These are phyloP conservation scores for Pseudocercospora fuligena DNA, from an alignment of 2,329 filamentous ascomycete genomes.

Conservation along the genomic window DNA sequence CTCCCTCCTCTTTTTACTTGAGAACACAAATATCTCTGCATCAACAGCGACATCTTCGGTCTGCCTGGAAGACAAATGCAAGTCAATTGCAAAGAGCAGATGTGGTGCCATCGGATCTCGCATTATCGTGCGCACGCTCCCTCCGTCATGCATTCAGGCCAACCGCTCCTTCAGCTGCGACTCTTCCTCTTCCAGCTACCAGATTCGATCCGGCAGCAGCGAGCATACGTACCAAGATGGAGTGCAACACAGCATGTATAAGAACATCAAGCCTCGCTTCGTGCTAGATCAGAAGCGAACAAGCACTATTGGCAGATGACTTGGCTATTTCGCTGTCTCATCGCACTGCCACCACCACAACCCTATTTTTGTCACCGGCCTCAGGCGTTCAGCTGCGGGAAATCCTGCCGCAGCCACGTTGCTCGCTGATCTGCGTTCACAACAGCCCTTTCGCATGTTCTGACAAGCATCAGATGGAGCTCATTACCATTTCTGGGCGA, in stretches of 20 bases:
- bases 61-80: background rate
- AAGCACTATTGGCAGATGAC: conserved; percentile 1
- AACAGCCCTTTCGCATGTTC: background rate
- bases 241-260: background rate
- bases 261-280: background rate
- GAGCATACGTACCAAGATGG: background rate
- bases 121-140: background rate
- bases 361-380: conserved; percentile 2
- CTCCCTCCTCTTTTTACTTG: background rate
- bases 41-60: background rate
- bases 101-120: background rate
- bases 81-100: background rate
- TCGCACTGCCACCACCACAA: background rate
- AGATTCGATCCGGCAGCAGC: background rate
- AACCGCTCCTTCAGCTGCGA: background rate
- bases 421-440: background rate
- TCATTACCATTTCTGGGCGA: background rate
- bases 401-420: conserved; percentile 5
- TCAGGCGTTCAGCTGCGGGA: background rate
- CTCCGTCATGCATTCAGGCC: background rate
- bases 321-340: background rate
- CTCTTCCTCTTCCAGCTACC: background rate
- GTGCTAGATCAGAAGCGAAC: background rate
- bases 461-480: background rate
- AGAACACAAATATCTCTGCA: background rate